Evolutionary conservation across 1,284 basidiomycete genomes (phyloP).

Genomic region (Fomitopsis pinicola): DNA sequence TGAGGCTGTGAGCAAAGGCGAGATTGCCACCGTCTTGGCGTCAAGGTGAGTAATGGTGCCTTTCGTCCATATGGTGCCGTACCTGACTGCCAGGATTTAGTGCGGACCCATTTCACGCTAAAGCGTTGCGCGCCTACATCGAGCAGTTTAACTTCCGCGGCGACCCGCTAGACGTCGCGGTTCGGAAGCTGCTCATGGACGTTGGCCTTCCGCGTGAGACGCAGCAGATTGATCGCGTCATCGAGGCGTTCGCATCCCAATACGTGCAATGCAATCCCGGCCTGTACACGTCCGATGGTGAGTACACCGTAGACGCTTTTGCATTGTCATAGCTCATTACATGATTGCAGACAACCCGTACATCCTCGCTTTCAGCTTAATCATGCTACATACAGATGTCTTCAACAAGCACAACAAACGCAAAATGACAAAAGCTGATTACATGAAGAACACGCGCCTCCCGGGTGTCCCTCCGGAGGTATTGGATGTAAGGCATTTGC

Average conservation of each 20-base stretch:
- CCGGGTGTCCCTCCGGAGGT: conserved; percentile 84
- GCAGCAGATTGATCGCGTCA: conserved; percentile 97
- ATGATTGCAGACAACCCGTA: conserved; percentile 80
- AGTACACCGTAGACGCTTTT: background rate
- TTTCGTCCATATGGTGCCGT: conserved; percentile 2
- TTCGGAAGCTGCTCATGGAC: conserved; percentile 90
- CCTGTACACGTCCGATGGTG: conserved; percentile 77
- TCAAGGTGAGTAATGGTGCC: conserved; percentile 53
- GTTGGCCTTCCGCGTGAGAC: conserved; percentile 92
- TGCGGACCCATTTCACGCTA: conserved; percentile 66
- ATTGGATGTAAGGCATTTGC: conserved; percentile 61
- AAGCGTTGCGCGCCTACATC: conserved; percentile 74
- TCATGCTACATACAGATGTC: conserved; percentile 98
- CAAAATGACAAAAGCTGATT: conserved; percentile 95
- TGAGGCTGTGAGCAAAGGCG: conserved; percentile 64
- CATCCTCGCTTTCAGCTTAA: conserved; percentile 94
- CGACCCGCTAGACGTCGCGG: conserved; percentile 88
- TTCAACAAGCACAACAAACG: conserved; percentile 98
- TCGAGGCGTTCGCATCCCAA: conserved; percentile 89
- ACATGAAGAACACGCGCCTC: conserved; percentile 86
- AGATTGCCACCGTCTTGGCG: conserved; percentile 76
- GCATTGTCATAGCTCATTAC: background rate
- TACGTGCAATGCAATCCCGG: conserved; percentile 85
- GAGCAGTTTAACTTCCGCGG: conserved; percentile 76
- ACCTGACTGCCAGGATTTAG: conserved; percentile 35